Conservation (phyloP, 306 rosid species). For the Senna siamea region DNA sequence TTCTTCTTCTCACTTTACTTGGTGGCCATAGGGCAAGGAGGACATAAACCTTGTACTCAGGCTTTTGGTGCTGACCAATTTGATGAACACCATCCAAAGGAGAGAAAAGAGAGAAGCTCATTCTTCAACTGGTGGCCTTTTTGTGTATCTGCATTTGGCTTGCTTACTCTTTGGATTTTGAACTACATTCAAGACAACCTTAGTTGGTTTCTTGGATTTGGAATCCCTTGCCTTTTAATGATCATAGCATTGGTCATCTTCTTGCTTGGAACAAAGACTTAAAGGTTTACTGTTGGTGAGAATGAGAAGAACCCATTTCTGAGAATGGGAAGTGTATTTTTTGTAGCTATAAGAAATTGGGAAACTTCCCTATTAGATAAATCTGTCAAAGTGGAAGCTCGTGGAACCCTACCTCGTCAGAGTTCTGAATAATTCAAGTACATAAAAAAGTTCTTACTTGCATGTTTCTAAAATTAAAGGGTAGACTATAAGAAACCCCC, state of each 20-base stretch:
- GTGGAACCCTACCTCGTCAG: neutral
- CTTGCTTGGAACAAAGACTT: slow-evolving; percentile 9
- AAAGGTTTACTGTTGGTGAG: neutral
- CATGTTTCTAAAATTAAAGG: too few species aligned
- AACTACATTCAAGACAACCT: slow-evolving; percentile 2
- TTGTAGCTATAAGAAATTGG: neutral
- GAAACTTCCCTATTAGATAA: neutral
- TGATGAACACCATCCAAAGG: neutral
- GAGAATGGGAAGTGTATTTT: neutral
- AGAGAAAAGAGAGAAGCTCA: neutral
- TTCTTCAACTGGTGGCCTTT: neutral
- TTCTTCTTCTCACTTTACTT: neutral
- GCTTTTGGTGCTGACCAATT: slow-evolving; percentile 7
- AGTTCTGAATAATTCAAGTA: slow-evolving; percentile 1
- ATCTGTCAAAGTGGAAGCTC: neutral
- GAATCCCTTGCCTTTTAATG: neutral
- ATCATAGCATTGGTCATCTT: neutral
- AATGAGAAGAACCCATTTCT: neutral
- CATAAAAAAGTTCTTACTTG: neutral
- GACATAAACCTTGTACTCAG: neutral
- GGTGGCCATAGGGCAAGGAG: slow-evolving; percentile 12
- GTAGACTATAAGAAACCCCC: too few species aligned
- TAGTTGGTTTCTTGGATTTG: neutral
- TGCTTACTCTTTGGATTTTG: neutral
- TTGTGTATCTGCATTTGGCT: too few species aligned